Base-by-base conservation (phyloP, 345 rosid species). In the Brassica carinata region DNA sequence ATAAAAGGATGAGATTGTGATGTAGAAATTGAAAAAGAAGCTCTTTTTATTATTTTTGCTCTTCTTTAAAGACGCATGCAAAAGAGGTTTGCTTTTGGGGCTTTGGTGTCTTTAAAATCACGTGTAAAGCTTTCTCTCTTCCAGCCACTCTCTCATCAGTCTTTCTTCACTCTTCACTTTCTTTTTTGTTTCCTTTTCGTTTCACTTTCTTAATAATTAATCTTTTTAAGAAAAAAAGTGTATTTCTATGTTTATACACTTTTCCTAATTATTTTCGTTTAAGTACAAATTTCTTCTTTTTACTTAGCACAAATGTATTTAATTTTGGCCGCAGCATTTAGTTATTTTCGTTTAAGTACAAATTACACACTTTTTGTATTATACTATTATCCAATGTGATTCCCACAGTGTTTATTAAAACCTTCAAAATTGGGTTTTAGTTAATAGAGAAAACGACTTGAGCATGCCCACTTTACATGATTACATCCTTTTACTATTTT, bases 11-110 rank as follows among this genome's bases (percentile, higher is more conserved):
- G 83, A 68, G 83, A 68, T 26, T 13, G 67, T 75, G 79, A 81
- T 70, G 68, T 38, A 63, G 38, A 53, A 68, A 62, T 23, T 34
- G 2, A 3, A 18, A 51, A 57, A 3, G 17, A 57, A n/a, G 3
- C 19, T 74, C 2, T 65, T n/a, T 30, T 29, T 55, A 26, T 51
- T 51, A 51, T 51, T 51, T 3, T 4, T 26, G 67, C 15, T 89
- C 88, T 90, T 83, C 87, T 85, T 88, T 89, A 72, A 81, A 69
- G 94, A 93, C 94, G 98, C 99, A 95, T 91, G 99, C 98, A 93
- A 92, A 81, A 81, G 84, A 76, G 14, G 74, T 65, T 81, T 83
- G 89, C 91, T 88, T 90, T 90, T 85, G 84, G 88, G 84, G 97
- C 79, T 86, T 90, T 75, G 80, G 55, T 81, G 77, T 76, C 71